Evolutionary conservation across 2,329 filamentous ascomycete genomes (phyloP), one percentile per base, ranked within the genome.

Genomic region (Xylariales sp.): DNA sequence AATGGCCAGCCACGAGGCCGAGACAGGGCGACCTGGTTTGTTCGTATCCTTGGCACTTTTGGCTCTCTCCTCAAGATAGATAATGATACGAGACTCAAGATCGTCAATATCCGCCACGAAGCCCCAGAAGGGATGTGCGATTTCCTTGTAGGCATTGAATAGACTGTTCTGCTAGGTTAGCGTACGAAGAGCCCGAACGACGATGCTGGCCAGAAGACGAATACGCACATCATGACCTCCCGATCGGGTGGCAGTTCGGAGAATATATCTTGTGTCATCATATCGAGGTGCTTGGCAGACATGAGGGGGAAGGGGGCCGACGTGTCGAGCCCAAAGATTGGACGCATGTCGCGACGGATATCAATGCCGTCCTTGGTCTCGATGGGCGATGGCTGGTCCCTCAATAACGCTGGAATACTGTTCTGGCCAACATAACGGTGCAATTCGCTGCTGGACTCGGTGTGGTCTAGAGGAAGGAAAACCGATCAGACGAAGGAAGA

Each of bases 221-320:
- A 23, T n/a, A 79, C 86, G 71, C 77, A 90, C 88, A 89, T 90
- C 82, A 90, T 87, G 12, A 91, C 87, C 75, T 91, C 89, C 43
- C 88, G 80, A 71, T 90, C 88, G 0, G 88, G 89, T 1, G 89
- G 89, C 23, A 91, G 80, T 74, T 90, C 87, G 6, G 83, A 81
- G 1, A 85, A 85, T 55, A 90, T 90, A 67, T 91, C 89, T 32
- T 84, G 80, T 0, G 87, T 88, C 67, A 90, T 78, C 60, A 82
- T 83, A 70, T 90, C 86, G 46, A 91, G 83, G 68, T 90, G 88
- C 39, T 85, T 83, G 18, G 85, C 82, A 7, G 89, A 90, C 89
- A 90, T 91, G 73, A 91, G 83, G 32, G 89, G 89, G 73, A 90
- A 91, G 2, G 89, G 88, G 36, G 89, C 88, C 41, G 88, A 90